Base-by-base conservation (phyloP, 2,329 filamentous ascomycete species). In the Chaetomiaceae sp. region DNA sequence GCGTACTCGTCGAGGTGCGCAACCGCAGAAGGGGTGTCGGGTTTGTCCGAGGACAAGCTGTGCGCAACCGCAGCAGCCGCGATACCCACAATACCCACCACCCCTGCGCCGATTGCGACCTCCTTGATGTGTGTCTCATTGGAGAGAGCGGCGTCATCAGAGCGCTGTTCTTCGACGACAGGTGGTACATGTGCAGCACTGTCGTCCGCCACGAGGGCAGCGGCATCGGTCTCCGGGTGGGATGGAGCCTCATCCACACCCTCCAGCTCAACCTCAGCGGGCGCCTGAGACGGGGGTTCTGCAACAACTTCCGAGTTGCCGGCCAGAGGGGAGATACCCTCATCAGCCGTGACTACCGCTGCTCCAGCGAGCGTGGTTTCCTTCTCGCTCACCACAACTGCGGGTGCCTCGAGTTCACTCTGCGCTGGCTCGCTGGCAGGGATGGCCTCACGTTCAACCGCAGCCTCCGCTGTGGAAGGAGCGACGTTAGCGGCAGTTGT, bases 1-100 rank as follows among this genome's bases (percentile, higher is more conserved):
- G 56, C 51, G 35, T 45, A 41, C 22, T 53, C 46, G 36, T 56
- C 56, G 19, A 55, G 49, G 18, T 45, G 49, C 30, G 53, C 44
- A 6, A 55, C 44, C 10, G 50, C 33, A 18, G 49, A 41, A 1
- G 52, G 30, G 4, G 38, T 26, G 14, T 42, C 40, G 15, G 45
- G 27, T 34, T 51, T 47, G 39, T 42, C 39, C 10, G 48, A 40
- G 29, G 29, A 32, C 14, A 14, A n/a, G 22, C 47, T 47, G 33
- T 48, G 42, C 33, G 47, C 52, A 38, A 49, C 52, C 12, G 50
- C 42, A 10, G 48, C 54, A 33, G 50, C 40, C 7, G 53, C 51
- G n/a, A 50, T 34, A 12, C 54, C 56, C 8, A 56, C 36, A 15
- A 38, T 46, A 20, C 55, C 51, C 17, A 32, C 50, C 20, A 56